Evolutionary conservation across 148 eudicot genomes (phyloP).

Genomic region (Polygonum maritimum): DNA sequence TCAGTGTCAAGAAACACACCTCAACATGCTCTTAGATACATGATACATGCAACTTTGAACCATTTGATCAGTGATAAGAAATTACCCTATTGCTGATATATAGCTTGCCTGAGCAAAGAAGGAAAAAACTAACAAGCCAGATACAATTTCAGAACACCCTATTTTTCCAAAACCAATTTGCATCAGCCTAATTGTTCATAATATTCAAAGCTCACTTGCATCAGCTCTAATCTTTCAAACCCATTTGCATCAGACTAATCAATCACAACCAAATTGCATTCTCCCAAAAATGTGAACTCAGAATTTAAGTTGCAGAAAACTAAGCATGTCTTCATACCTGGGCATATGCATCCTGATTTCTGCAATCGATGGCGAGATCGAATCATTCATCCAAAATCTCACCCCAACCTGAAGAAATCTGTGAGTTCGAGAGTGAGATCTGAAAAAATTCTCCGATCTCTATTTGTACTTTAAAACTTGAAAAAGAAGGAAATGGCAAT

Average conservation of each 20-base stretch:
- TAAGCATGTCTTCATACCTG: background rate
- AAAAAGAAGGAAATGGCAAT: slow-evolving; percentile 13
- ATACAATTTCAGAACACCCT: background rate
- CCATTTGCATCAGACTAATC: background rate
- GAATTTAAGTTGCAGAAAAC: background rate
- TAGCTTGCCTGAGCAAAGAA: background rate
- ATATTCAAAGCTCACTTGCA: background rate
- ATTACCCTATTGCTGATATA: background rate
- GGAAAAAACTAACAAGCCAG: background rate
- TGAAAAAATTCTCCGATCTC: background rate
- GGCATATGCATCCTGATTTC: background rate
- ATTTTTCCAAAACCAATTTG: background rate
- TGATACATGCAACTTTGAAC: background rate
- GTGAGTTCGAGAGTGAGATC: background rate
- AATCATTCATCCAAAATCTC: background rate
- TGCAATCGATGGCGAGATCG: background rate
- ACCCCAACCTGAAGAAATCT: background rate
- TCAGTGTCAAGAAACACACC: background rate
- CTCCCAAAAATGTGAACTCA: background rate
- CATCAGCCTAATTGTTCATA: background rate
- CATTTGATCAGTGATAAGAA: background rate
- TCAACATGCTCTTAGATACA: background rate
- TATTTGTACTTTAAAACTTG: background rate
- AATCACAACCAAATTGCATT: background rate
- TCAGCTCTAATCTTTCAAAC: too few relatives aligned